A percentile compares a stretch with the other conserved stretches of the same genome.
These are phyloP conservation scores for Anisodus acutangulus DNA, from an alignment of 257 asterid species.

Conservation along the genomic window DNA sequence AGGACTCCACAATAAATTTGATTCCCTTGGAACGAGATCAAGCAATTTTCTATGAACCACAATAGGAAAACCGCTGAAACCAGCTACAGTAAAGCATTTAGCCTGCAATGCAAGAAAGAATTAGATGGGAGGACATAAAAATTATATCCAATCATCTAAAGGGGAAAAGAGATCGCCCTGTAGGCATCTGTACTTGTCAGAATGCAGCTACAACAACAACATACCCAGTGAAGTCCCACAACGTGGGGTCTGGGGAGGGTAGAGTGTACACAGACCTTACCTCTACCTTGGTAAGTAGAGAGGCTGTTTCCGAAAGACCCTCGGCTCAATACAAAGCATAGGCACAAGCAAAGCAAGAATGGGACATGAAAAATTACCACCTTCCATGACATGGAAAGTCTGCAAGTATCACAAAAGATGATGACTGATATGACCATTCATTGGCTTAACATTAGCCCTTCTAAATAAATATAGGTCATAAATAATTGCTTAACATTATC, in stretches of 20 bases:
- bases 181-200: not conserved
- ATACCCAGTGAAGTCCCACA: no score
- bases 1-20: not conserved
- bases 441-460: not conserved
- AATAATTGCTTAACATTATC: no score
- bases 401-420: not conserved
- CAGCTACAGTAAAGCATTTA: not conserved
- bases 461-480: no score
- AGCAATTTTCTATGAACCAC: not conserved
- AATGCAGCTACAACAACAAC: not conserved
- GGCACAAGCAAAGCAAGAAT: no score
- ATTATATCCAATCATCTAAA: not conserved
- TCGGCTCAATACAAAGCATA: no score
- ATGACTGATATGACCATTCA: not conserved
- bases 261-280: no score
- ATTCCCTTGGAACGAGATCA: slow-evolving; percentile 22
- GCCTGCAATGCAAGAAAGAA: not conserved
- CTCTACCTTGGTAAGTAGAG: no score
- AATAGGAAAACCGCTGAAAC: slow-evolving; percentile 23
- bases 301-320: no score
- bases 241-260: no score
- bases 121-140: not conserved
- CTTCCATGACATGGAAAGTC: not conserved
- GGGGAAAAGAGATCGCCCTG: not conserved
- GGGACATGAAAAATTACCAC: not conserved